These are phyloP conservation scores for Globisporangium iwayamae DNA, from an alignment of 352 stramenopile species.

Conservation along the genomic window DNA sequence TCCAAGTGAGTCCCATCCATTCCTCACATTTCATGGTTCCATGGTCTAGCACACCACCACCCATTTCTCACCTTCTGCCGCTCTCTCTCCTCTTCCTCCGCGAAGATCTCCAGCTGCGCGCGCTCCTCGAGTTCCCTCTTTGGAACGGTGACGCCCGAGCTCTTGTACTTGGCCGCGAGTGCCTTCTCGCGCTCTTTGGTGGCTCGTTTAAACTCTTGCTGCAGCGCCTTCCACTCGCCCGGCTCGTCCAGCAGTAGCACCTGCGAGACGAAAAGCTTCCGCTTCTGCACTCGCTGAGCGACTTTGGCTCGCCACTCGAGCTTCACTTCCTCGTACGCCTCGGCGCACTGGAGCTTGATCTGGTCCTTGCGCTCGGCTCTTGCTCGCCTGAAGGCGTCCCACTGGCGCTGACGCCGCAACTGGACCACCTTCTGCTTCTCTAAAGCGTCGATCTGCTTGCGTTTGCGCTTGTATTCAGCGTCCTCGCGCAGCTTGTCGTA, in stretches of 20 bases:
- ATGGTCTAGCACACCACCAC: not conserved
- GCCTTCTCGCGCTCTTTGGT: conserved; percentile 36
- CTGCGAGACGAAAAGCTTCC: conserved; percentile 36
- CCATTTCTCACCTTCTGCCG: conserved; percentile 23
- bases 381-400: conserved; percentile 49
- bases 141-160: conserved; percentile 34
- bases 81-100: conserved; percentile 48
- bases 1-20: conserved; percentile 1
- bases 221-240: conserved; percentile 44
- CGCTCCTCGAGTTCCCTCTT: conserved; percentile 44
- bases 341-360: conserved; percentile 33
- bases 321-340: conserved; percentile 36
- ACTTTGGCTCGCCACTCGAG: conserved; percentile 40
- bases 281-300: conserved; percentile 22
- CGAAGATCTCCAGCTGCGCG: conserved; percentile 48
- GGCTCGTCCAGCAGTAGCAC: conserved; percentile 49
- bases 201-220: conserved; percentile 30
- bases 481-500: conserved; percentile 57
- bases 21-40: not conserved
- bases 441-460: conserved; percentile 41
- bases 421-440: conserved; percentile 65
- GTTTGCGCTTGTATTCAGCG: conserved; percentile 34
- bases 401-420: conserved; percentile 49
- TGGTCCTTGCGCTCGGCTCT: conserved; percentile 35
- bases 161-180: conserved; percentile 43